Evolutionary conservation across 2,329 filamentous ascomycete species (phyloP).

Genomic region (Cercospora berteroae): DNA sequence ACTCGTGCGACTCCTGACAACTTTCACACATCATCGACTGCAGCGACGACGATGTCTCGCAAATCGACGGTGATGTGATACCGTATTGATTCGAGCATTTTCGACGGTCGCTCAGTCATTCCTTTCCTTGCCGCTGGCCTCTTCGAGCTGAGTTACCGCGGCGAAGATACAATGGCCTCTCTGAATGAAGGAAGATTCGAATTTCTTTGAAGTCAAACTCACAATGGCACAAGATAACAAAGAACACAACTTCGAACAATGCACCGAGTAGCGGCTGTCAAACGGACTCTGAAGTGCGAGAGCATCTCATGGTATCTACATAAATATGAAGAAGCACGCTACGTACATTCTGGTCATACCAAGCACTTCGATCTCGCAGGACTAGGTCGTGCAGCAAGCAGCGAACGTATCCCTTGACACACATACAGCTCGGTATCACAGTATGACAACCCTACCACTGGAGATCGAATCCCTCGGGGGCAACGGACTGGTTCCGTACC

Average conservation of each 20-base stretch:
- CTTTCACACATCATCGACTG: neutral
- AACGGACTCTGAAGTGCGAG: neutral
- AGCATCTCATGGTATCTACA: neutral
- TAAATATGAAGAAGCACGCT: neutral
- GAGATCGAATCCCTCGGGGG: neutral
- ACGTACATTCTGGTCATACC: neutral
- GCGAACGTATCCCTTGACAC: neutral
- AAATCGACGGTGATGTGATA: neutral
- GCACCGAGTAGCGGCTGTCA: neutral
- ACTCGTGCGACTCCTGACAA: neutral
- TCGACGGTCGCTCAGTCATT: too few relatives aligned
- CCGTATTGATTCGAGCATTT: neutral
- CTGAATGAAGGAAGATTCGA: neutral
- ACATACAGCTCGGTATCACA: neutral
- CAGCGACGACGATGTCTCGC: neutral
- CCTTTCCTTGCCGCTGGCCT: neutral
- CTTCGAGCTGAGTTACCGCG: neutral
- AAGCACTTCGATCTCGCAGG: neutral
- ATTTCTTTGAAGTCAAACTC: neutral
- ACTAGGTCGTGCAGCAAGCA: neutral
- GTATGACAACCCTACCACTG: neutral
- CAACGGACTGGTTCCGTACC: neutral
- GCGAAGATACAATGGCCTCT: neutral
- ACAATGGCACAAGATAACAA: neutral
- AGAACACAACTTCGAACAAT: neutral